Percentiles rank a stretch among this genome's conserved stretches.
These are phyloP conservation scores for Striga asiatica DNA, from an alignment of 257 asterid species.

Conservation along the genomic window DNA sequence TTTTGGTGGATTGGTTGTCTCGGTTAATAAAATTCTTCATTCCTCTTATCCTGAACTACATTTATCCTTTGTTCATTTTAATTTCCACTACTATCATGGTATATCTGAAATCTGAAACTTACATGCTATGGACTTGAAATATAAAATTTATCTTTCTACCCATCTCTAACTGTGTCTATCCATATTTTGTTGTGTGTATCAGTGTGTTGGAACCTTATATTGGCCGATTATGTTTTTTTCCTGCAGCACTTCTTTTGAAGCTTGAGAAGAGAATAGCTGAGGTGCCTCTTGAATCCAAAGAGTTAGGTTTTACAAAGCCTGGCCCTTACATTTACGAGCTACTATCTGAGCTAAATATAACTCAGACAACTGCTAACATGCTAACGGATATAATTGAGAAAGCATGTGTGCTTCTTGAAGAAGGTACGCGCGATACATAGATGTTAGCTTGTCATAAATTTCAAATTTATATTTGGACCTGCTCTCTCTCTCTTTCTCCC, in stretches of 20 bases:
- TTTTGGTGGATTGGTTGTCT: constrained; percentile 11
- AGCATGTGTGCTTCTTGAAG: constrained; percentile 76
- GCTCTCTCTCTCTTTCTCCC: neutral
- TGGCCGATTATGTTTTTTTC: constrained; percentile 24
- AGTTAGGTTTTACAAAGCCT: constrained; percentile 79
- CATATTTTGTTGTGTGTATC: constrained; percentile 4
- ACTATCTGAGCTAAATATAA: constrained; percentile 72
- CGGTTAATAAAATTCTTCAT: constrained; percentile 7
- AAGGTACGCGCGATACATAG: constrained; percentile 78
- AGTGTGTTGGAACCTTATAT: constrained; percentile 10
- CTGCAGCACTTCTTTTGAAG: constrained; percentile 89
- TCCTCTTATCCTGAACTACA: neutral
- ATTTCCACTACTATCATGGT: constrained; percentile 10
- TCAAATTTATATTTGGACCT: constrained; percentile 4
- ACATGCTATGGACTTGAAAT: constrained; percentile 1
- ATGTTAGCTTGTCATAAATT: constrained; percentile 11
- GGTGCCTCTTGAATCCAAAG: constrained; percentile 78
- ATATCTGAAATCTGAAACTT: constrained; percentile 6
- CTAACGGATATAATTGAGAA: constrained; percentile 70
- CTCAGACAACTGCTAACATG: constrained; percentile 54
- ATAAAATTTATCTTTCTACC: neutral
- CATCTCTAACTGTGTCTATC: constrained; percentile 1
- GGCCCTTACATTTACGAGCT: constrained; percentile 93
- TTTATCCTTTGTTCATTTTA: constrained; percentile 4
- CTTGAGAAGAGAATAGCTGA: constrained; percentile 83